phyloP scores from a whole-genome alignment of 768 basidiomycete genomes.

The Boletus sp. region DNA sequence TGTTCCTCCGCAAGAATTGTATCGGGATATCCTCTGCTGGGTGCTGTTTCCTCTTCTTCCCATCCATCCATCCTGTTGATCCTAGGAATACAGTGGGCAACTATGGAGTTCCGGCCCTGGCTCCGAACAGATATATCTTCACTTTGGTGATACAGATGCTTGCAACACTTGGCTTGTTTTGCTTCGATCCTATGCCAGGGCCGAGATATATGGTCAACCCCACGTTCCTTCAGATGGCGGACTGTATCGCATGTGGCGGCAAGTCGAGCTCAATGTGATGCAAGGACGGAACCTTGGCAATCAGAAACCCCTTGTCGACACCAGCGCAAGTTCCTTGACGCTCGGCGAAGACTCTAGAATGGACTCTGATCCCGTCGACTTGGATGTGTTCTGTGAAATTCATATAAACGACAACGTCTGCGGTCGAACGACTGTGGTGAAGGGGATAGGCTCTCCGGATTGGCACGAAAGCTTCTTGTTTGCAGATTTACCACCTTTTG shows the following conservation, averaged over 20 bases:
- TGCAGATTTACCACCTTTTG: slow-evolving; percentile 76
- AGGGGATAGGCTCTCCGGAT: slow-evolving; percentile 61
- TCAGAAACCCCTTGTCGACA: slow-evolving; percentile 35
- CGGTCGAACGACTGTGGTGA: slow-evolving; percentile 74
- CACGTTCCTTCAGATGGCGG: slow-evolving; percentile 61
- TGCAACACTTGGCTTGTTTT: slow-evolving; percentile 78
- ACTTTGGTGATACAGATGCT: slow-evolving; percentile 62
- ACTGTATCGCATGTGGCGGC: slow-evolving; percentile 85
- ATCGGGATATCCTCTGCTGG: slow-evolving; percentile 64
- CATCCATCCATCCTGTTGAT: slow-evolving; percentile 6
- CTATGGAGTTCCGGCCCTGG: slow-evolving; percentile 52
- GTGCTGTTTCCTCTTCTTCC: slow-evolving; percentile 37
- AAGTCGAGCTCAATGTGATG: slow-evolving; percentile 68
- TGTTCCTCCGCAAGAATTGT: slow-evolving; percentile 77
- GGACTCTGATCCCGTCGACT: slow-evolving; percentile 55
- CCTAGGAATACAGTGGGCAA: slow-evolving; percentile 45
- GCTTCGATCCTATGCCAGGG: slow-evolving; percentile 75
- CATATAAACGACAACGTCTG: slow-evolving; percentile 62
- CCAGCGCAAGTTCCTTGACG: slow-evolving; percentile 24
- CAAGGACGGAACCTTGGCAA: slow-evolving; percentile 74
- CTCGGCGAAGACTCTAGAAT: slow-evolving; percentile 34
- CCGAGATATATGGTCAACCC: slow-evolving; percentile 72
- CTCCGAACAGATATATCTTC: slow-evolving; percentile 70
- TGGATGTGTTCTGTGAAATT: slow-evolving; percentile 80
- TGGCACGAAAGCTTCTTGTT: slow-evolving; percentile 84